Conservation (phyloP, 2,329 filamentous ascomycete species). For the Thermomyces lanuginosus region DNA sequence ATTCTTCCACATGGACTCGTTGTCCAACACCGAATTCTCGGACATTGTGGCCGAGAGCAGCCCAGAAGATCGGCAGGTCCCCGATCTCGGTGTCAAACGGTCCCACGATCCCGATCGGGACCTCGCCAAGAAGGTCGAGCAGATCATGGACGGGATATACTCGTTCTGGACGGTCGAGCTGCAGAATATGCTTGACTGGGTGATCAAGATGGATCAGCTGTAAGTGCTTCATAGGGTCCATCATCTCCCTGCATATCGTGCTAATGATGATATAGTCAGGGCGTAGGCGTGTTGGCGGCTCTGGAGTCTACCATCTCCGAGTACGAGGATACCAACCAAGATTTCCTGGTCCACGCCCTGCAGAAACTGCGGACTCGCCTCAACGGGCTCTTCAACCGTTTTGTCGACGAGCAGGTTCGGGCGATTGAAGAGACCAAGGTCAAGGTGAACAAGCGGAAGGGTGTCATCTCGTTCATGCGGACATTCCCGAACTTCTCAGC, state of each 20-base stretch:
- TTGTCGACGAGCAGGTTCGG: conserved; percentile 85
- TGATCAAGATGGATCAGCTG: conserved; percentile 62
- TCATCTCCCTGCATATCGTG: conserved; percentile 3
- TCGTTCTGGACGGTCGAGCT: conserved; percentile 64
- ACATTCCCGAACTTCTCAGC: conserved; percentile 78
- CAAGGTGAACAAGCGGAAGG: conserved; percentile 96
- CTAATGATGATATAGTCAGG: conserved; percentile 45
- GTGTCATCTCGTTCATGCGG: conserved; percentile 87
- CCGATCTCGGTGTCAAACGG: conserved; percentile 56
- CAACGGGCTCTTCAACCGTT: conserved; percentile 62
- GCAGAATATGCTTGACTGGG: conserved; percentile 69
- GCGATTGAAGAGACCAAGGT: conserved; percentile 97
- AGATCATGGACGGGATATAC: conserved; percentile 79
- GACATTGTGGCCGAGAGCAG: conserved; percentile 53
- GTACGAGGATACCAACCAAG: conserved; percentile 79
- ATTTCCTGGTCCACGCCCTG: conserved; percentile 65
- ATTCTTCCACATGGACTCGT: conserved; percentile 85
- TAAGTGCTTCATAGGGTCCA: conserved; percentile 32
- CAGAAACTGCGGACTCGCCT: conserved; percentile 65
- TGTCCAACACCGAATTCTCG: conserved; percentile 65
- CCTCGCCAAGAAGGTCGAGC: conserved; percentile 68
- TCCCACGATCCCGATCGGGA: conserved; percentile 79
- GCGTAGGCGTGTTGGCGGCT: conserved; percentile 66
- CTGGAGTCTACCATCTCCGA: conserved; percentile 65
- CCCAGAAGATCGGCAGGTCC: conserved; percentile 53